Evolutionary conservation across 2,329 filamentous ascomycete genomes (phyloP).

Genomic region (Xylariaceae sp.): DNA sequence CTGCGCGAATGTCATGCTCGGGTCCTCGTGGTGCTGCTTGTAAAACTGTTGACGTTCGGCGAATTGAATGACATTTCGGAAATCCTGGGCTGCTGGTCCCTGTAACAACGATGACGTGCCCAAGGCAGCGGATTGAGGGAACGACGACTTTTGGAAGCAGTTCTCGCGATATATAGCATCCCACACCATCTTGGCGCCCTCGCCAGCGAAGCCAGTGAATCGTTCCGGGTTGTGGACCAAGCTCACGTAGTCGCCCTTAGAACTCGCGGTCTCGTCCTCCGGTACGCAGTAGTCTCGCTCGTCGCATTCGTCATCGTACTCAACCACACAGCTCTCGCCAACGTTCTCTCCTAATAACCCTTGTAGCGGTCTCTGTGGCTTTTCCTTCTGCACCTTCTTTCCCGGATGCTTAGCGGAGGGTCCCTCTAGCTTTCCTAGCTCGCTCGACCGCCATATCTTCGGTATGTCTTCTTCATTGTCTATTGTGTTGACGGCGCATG

Average conservation of each 20-base stretch:
- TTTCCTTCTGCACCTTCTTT: slow-evolving; percentile 64
- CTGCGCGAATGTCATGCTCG: slow-evolving; percentile 55
- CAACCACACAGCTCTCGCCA: slow-evolving; percentile 92
- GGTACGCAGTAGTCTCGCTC: slow-evolving; percentile 94
- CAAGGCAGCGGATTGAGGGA: slow-evolving; percentile 53
- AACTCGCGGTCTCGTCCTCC: slow-evolving; percentile 81
- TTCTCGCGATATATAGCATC: slow-evolving; percentile 96
- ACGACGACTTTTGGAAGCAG: slow-evolving; percentile 73
- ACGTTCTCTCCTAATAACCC: slow-evolving; percentile 80
- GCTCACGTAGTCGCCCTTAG: slow-evolving; percentile 94
- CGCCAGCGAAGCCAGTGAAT: slow-evolving; percentile 88
- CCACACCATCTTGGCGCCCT: slow-evolving; percentile 86
- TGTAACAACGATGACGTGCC: slow-evolving; percentile 41
- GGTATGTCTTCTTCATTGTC: slow-evolving; percentile 95
- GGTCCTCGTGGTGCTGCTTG: slow-evolving; percentile 51
- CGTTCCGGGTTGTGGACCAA: slow-evolving; percentile 88
- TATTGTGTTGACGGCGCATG: slow-evolving; percentile 89
- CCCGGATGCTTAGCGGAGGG: slow-evolving; percentile 86
- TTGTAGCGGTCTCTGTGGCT: slow-evolving; percentile 67
- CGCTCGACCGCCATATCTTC: slow-evolving; percentile 81
- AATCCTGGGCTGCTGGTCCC: slow-evolving; percentile 54
- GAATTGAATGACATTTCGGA: slow-evolving; percentile 55
- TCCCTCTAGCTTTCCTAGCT: slow-evolving; percentile 86
- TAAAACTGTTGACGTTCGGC: slow-evolving; percentile 57
- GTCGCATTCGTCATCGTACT: slow-evolving; percentile 96